These are phyloP conservation scores for Zymoseptoria pseudotritici DNA, from an alignment of 2,329 filamentous ascomycete genomes.

Conservation along the genomic window DNA sequence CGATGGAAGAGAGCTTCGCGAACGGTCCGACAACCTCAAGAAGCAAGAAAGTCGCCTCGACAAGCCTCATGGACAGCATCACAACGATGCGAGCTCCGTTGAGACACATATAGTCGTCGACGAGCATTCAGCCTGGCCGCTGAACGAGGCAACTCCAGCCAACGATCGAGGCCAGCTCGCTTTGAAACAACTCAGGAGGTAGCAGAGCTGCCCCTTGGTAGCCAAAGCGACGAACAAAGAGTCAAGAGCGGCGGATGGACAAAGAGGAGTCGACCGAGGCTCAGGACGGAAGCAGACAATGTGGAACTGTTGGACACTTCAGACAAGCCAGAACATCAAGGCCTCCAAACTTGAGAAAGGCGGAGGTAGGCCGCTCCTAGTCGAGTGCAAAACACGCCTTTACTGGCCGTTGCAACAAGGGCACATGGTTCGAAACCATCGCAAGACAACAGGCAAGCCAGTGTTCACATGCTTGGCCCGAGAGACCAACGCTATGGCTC, in stretches of 20 bases:
- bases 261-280: neutral
- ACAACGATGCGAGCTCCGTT: neutral
- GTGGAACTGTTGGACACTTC: neutral
- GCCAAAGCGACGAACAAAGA: neutral
- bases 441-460: neutral
- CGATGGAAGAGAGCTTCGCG: neutral
- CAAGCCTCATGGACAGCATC: neutral
- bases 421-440: neutral
- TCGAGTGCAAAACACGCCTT: neutral
- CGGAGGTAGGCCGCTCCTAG: neutral
- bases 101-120: neutral
- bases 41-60: neutral
- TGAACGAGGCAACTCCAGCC: neutral
- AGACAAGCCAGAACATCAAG: neutral
- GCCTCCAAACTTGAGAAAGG: neutral
- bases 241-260: neutral
- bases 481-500: too few relatives aligned
- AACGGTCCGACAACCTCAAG: neutral
- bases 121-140: neutral
- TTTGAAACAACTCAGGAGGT: too few relatives aligned
- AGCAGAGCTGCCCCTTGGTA: too few relatives aligned
- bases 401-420: neutral
- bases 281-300: neutral
- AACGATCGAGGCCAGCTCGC: neutral
- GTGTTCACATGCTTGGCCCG: too few relatives aligned